Evolutionary conservation across 345 rosid species (phyloP), one percentile per base, ranked within the genome.

Genomic region (Pugionium cornutum): DNA sequence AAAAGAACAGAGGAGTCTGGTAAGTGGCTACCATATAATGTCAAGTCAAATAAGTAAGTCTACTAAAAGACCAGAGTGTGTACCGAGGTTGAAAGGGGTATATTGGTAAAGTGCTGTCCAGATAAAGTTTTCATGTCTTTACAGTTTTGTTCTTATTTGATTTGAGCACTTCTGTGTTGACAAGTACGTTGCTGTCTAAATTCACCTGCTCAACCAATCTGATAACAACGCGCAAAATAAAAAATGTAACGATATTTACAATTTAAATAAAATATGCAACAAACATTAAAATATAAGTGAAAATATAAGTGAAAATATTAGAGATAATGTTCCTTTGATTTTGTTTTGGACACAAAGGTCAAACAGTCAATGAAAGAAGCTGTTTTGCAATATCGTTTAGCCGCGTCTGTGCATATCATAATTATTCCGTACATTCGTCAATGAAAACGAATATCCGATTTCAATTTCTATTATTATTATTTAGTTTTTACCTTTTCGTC

Each of bases 31-130:
- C 53, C n/a, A 49, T 25, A 7, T 39, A 30, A 29, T 50, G 30
- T 37, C 37, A 51, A 64, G 68, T 65, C 69, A 65, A 53, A 42
- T 53, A 65, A 53, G 44, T 40, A 65, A 53, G 44, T 40, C 40
- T 7, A 36, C 4, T 7, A 1, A 44, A 5, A 33, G 42, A 25
- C 25, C 4, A 60, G 8, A 43, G 26, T 10, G 8, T 33, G 18
- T 59, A 18, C 41, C 31, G 64, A 33, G 31, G 64, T 44, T 6
- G 9, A 4, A 49, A 42, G n/a, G 51, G 60, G 9, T 47, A 18
- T 9, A 44, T 29, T 58, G 4, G 62, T 53, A 61, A 61, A 44
- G 1, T 2, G 5, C 0, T 25, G 34, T 29, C 25, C 9, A 70
- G 64, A 48, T 31, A 40, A 64, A 36, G 40, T 4, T 3, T 36